These are phyloP conservation scores for Gynochthodes officinalis DNA, from an alignment of 257 asterid species.

Conservation along the genomic window DNA sequence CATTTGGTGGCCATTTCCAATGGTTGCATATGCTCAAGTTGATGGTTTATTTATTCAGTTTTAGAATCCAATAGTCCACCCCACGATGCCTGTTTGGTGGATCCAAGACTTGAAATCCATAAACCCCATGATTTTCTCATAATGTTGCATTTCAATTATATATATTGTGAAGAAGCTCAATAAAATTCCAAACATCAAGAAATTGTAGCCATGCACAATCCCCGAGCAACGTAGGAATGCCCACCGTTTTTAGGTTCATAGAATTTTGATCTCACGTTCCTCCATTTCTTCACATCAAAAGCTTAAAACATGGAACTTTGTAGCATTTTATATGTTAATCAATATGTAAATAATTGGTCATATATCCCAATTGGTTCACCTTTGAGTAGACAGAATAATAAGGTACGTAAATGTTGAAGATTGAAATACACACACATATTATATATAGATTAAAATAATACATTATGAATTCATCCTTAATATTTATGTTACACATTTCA, in stretches of 20 bases:
- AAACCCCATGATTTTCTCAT: constrained; percentile 9
- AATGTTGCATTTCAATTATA: background rate
- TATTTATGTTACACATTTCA: too few species aligned
- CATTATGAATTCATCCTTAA: too few species aligned
- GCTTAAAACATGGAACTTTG: background rate
- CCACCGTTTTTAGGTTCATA: background rate
- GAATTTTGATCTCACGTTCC: constrained; percentile 4
- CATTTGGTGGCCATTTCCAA: background rate
- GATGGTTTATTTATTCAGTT: background rate
- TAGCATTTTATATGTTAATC: too few species aligned
- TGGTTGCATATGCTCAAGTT: background rate
- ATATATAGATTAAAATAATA: too few species aligned
- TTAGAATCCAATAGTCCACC: background rate
- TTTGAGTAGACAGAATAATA: too few species aligned
- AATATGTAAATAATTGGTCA: too few species aligned
- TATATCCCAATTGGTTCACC: too few species aligned
- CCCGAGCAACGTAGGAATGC: background rate
- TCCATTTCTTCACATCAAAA: background rate
- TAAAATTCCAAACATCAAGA: background rate
- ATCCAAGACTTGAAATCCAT: background rate
- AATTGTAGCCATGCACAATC: background rate
- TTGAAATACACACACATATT: too few species aligned
- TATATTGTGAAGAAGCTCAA: background rate
- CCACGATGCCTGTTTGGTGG: constrained; percentile 5
- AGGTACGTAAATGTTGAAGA: too few species aligned